Evolutionary conservation across 306 rosid species (phyloP), one percentile per base, ranked within the genome.

Genomic region (Lathyrus aphaca): DNA sequence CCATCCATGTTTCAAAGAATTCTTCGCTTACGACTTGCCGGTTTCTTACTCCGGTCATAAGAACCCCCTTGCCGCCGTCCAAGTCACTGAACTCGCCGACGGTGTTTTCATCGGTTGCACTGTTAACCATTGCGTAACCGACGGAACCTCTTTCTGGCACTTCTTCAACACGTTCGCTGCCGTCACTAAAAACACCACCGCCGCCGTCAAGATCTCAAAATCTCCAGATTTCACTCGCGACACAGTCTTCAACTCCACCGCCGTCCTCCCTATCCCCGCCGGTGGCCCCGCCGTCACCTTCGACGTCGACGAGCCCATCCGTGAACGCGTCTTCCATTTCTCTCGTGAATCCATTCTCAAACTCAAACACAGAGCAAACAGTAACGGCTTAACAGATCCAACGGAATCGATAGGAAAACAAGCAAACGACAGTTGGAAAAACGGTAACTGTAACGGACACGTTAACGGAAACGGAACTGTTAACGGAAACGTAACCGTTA

Each of bases 61-160:
- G 40, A 51, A 1, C 10, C 98, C 96, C 3, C 82, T 92, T 74
- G 82, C 81, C 16, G 95, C 95, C 58, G 83, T 92, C 5, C 95
- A 89, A 70, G 83, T 89, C 58, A 89, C 98, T 0, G 98, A 89
- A 66, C 96, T 92, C 18, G 82, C 83, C 8, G 92, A 89, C 45
- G 95, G 83, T 1, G 80, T 92, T 5, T 92, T 92, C 79, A 58
- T 92, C 15, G 96, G 96, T 1, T 81, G 81, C 44, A 86, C 86
- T 0, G 86, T 86, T 39, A 92, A 92, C 73, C 98, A 89, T 58
- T 74, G 96, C 29, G 89, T 89, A 40, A 64, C 87, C 0, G 98
- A 92, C 23, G 96, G 96, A 0, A 87, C 98, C 5, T 89, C 96
- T 40, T 92, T 92, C 64, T 92, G 96, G 97, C 91, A 92, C 78